A percentile compares a stretch with the other conserved stretches of the same genome.
Conservation (phyloP, 805 yeast genomes). For the Saccharomycopsis microspora region DNA sequence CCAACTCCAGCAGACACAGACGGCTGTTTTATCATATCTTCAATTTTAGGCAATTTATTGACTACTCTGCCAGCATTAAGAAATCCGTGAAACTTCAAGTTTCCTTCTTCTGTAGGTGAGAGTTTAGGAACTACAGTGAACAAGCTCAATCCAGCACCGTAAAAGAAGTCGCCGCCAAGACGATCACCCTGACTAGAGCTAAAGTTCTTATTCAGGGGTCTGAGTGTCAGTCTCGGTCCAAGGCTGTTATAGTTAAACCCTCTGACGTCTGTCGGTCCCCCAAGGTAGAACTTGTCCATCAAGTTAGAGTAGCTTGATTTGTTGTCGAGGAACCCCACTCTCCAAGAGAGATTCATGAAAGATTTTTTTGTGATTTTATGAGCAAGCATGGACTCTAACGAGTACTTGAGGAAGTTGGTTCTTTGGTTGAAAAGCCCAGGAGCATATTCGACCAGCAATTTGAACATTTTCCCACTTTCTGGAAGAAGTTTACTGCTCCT, state of each 20-base stretch:
- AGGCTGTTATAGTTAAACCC: slow-evolving; percentile 59
- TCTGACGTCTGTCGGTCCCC: slow-evolving; percentile 66
- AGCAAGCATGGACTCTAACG: slow-evolving; percentile 3
- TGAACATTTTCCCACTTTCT: slow-evolving; percentile 28
- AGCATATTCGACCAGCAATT: slow-evolving; percentile 32
- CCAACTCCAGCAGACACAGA: slow-evolving; percentile 51
- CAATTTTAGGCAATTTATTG: slow-evolving; percentile 3
- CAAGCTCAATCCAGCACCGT: slow-evolving; percentile 46
- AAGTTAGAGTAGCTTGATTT: slow-evolving; percentile 31
- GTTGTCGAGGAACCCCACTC: slow-evolving; percentile 46
- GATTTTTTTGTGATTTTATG: slow-evolving; percentile 20
- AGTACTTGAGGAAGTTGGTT: slow-evolving; percentile 20
- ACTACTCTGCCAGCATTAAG: slow-evolving; percentile 54
- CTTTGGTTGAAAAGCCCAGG: slow-evolving; percentile 21
- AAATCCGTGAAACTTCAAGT: slow-evolving; percentile 52
- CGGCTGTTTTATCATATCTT: slow-evolving; percentile 25
- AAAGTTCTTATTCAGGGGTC: slow-evolving; percentile 1
- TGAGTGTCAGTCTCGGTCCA: slow-evolving; percentile 37
- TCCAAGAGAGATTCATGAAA: slow-evolving; percentile 37
- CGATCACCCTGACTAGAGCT: slow-evolving; percentile 27
- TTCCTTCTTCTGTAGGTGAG: slow-evolving; percentile 26
- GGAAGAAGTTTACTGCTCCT: slow-evolving; percentile 34
- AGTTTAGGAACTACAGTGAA: slow-evolving; percentile 48
- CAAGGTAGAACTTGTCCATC: slow-evolving; percentile 73
- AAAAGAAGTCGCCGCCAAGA: slow-evolving; percentile 56